These are phyloP conservation scores for Tieghemiomyces parasiticus DNA, from an alignment of 192 early-diverging fungal species.

Conservation along the genomic window DNA sequence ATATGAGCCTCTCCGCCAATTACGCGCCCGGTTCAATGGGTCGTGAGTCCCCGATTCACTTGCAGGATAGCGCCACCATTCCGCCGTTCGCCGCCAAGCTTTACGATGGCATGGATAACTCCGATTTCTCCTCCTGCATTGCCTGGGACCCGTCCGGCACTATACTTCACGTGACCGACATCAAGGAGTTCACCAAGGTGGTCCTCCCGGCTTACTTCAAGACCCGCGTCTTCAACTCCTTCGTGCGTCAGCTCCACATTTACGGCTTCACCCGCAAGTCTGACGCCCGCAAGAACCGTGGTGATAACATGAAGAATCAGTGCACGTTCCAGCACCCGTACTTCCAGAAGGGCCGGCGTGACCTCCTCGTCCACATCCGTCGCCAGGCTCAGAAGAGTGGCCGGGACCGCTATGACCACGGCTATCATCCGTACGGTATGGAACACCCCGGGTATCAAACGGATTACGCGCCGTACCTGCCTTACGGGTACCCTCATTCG, in stretches of 20 bases:
- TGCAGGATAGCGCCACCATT: background rate
- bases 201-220: conserved; percentile 18
- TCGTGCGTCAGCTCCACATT: conserved; percentile 20
- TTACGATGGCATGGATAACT: conserved; percentile 7
- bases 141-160: conserved; percentile 8
- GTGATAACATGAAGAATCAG: background rate
- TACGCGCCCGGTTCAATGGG: background rate
- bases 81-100: conserved; percentile 11
- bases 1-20: background rate
- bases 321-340: conserved; percentile 30
- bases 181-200: conserved; percentile 9
- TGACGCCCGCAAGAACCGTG: conserved; percentile 11
- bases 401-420: background rate
- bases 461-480: background rate
- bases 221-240: conserved; percentile 14
- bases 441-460: background rate
- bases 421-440: background rate
- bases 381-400: conserved; percentile 12
- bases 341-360: conserved; percentile 24
- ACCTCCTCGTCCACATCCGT: conserved; percentile 23
- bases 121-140: conserved; percentile 8
- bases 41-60: background rate
- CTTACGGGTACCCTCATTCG: background rate
- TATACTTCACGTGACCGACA: conserved; percentile 7
- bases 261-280: conserved; percentile 16